phyloP scores from a whole-genome alignment of 192 early-diverging fungal species.

The Podochytrium sp. region DNA sequence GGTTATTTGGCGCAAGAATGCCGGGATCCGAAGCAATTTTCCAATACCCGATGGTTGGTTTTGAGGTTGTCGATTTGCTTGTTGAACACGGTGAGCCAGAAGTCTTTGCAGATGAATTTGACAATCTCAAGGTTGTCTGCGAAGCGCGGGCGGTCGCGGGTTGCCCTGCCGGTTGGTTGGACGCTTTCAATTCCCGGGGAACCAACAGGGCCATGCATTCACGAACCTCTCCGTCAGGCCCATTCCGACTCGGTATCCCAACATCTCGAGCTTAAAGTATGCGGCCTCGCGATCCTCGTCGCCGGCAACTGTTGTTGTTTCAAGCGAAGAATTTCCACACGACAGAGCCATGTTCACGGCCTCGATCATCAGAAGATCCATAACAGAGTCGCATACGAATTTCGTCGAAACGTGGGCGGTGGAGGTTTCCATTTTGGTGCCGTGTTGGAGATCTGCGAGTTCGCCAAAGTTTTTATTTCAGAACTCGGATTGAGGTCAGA shows the following conservation, averaged over 20 bases:
- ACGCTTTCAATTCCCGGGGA: no score
- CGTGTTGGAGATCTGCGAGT: no score
- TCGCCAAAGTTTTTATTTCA: no score
- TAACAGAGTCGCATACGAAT: conserved; percentile 20
- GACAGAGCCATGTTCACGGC: neutral
- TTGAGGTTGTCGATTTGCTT: conserved; percentile 99
- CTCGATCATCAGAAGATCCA: conserved; percentile 29
- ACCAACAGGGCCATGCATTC: no score
- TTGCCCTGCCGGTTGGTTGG: conserved; percentile 66
- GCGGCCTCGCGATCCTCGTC: conserved; percentile 85
- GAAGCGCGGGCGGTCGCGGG: conserved; percentile 85
- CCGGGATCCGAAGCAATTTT: conserved; percentile 14
- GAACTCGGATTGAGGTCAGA: no score
- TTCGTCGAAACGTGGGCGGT: no score
- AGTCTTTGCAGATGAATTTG: conserved; percentile 99
- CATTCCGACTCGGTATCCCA: conserved; percentile 89
- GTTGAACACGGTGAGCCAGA: conserved; percentile 94
- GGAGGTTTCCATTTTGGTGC: no score
- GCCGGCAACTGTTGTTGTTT: conserved; percentile 43
- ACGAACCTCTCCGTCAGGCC: conserved; percentile 81
- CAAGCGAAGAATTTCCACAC: neutral
- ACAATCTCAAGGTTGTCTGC: conserved; percentile 93
- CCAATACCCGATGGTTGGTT: conserved; percentile 97
- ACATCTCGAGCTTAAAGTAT: conserved; percentile 87
- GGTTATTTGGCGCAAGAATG: neutral